Evolutionary conservation across 176 grass and related monocot genomes (phyloP).

Genomic region (Rhynchospora breviuscula): DNA sequence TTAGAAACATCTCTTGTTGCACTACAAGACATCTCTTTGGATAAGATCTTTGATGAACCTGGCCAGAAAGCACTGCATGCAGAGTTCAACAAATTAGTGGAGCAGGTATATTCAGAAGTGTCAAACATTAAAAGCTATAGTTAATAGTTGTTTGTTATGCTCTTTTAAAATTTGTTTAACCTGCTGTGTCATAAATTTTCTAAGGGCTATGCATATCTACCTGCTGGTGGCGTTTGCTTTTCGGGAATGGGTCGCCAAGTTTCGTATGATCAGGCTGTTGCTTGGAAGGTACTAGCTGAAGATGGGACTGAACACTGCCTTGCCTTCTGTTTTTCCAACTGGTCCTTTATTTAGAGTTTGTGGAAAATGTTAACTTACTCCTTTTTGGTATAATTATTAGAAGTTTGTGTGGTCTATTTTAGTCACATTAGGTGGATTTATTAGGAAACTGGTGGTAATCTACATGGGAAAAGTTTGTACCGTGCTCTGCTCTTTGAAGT

Average conservation of each 20-base stretch:
- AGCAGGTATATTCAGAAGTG: slow-evolving; percentile 49
- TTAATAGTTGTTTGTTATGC: neutral
- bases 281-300: slow-evolving; percentile 75
- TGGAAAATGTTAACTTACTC: slow-evolving; percentile 12
- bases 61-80: slow-evolving; percentile 55
- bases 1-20: slow-evolving; percentile 88
- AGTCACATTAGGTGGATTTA: neutral
- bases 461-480: neutral
- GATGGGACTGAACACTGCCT: slow-evolving; percentile 72
- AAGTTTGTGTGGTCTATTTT: slow-evolving; percentile 1
- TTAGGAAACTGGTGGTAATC: neutral
- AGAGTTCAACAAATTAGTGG: slow-evolving; percentile 81
- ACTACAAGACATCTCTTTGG: slow-evolving; percentile 84
- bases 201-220: slow-evolving; percentile 78
- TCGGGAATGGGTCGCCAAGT: slow-evolving; percentile 94
- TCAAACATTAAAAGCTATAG: neutral
- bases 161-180: neutral
- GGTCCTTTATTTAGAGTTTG: slow-evolving; percentile 62
- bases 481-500: neutral
- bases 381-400: slow-evolving; percentile 23
- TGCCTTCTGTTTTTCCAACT: slow-evolving; percentile 87
- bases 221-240: slow-evolving; percentile 55
- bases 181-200: neutral
- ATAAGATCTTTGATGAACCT: slow-evolving; percentile 90
- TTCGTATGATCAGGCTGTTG: slow-evolving; percentile 70